Base-by-base conservation (phyloP, 1,284 basidiomycete genomes). In the Ustilago nuda region DNA sequence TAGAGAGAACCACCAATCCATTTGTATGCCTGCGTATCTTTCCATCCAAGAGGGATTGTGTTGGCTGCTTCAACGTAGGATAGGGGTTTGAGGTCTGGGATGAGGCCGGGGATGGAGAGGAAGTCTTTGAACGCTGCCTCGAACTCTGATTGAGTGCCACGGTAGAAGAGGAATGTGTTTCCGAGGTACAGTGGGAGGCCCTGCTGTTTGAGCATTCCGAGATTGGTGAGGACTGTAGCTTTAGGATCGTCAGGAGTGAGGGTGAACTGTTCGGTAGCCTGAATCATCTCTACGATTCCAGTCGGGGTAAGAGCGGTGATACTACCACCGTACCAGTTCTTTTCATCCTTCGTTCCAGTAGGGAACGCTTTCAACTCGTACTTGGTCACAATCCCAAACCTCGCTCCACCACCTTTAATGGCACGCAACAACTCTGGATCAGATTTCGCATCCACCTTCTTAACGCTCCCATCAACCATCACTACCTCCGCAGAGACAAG, bases 351-450 rank as follows among this genome's bases (percentile, higher is more conserved):
- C 2, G 27, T 52, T 6, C 75, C 76, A 4, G 66, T 69, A 9
- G 57, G 56, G 55, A 59, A 66, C 0, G 66, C 67, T 17, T 27
- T 46, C 1, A 74, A 56, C 15, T 57, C 39, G 66, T 81, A 81
- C 0, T 23, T 33, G 1, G 77, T 77, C n/a, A 81, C 79, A 12
- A 81, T 46, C n/a, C 79, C 79, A 51, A 73, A 74, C 12, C 67
- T 27, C 27, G 72, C 76, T 4, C 79, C 79, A 1, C 77, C 75
- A 11, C 78, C 78, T 36, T 80, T 79, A 53, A 81, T 67, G 2
- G 72, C 70, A 7, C 65, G 52, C 2, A 81, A 48, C n/a, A 79
- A 59, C 7, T 41, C 11, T 2, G 63, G 48, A 23, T 79, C 61
- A 7, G 58, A 33, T 2, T 51, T 8, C 0, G 55, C 59, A 11